phyloP scores from a whole-genome alignment of 2,329 filamentous ascomycete genomes.

The Trichophyton mentagrophytes region DNA sequence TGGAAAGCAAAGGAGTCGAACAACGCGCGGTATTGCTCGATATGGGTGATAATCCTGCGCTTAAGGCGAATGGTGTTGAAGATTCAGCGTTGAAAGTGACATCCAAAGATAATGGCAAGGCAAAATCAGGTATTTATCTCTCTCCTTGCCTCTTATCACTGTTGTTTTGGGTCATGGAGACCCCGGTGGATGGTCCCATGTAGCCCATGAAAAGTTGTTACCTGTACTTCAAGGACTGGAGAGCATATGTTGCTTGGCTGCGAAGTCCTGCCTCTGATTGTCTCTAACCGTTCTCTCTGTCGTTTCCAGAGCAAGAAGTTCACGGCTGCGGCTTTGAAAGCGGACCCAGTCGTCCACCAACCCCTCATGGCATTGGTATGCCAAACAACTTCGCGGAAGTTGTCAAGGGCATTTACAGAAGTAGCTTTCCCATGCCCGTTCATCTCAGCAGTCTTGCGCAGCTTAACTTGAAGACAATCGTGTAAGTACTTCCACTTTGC shows the following conservation, averaged over 20 bases:
- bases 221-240: neutral
- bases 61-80: neutral
- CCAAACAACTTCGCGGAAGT: slow-evolving; percentile 69
- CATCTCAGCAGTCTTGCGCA: slow-evolving; percentile 58
- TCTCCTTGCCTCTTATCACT: neutral
- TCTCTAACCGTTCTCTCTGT: slow-evolving; percentile 1
- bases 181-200: neutral
- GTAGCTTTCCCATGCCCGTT: slow-evolving; percentile 60
- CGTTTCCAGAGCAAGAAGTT: slow-evolving; percentile 7
- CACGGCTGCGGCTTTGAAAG: slow-evolving; percentile 11
- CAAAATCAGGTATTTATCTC: slow-evolving; percentile 1
- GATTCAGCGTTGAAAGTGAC: neutral
- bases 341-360: slow-evolving; percentile 20
- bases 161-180: neutral
- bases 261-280: slow-evolving; percentile 2
- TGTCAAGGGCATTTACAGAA: slow-evolving; percentile 62
- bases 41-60: neutral
- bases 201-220: neutral
- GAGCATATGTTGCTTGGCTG: slow-evolving; percentile 1
- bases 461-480: slow-evolving; percentile 63
- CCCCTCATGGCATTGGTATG: slow-evolving; percentile 21
- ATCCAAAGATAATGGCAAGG: neutral
- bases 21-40: neutral
- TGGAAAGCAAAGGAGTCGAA: neutral
- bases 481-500: slow-evolving; percentile 41